Evolutionary conservation across 441 rosid genomes (phyloP), one percentile per base, ranked within the genome.

Genomic region (Gossypium aridum): DNA sequence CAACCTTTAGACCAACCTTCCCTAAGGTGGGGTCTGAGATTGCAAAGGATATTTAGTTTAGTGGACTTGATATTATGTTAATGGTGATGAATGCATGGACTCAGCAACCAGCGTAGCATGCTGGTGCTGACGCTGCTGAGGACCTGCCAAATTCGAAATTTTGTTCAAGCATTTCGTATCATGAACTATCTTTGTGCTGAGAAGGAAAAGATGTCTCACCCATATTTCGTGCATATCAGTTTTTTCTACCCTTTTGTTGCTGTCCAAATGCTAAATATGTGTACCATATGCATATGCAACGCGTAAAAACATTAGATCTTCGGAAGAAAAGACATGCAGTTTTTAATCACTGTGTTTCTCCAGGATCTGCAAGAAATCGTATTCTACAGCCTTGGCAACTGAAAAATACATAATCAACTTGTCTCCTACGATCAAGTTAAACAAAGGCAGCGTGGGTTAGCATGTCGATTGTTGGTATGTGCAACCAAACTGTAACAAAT

Each of bases 381-480:
- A 67, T 26, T 53, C 64, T 56, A 6, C 7, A 53, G 34, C 23
- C 16, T 59, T 26, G 7, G 1, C 71, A 14, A 34, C 39, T 7
- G 14, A 20, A 37, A n/a, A n/a, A 25, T 68, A 51, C 74, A 23
- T 4, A 14, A 49, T 22, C 71, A 28, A 60, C 67, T 77, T 60
- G 77, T 77, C 73, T 2, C 45, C 77, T 70, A 16, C 16, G 45
- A 59, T 71, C 53, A 66, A 20, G 74, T 62, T 55, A 25, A 75
- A 79, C 17, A 25, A 34, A 7, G 37, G 19, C 1, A 80, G 75
- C 82, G 76, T 71, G 82, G 57, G 12, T 53, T 77, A 14, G 77
- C 84, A 71, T 83, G 80, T 37, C 7, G 51, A 31, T 63, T n/a
- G 61, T 51, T 28, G n/a, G 13, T 13, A 3, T 63, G 64, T 25